Evolutionary conservation across 768 basidiomycete genomes (phyloP), one percentile per base, ranked within the genome.

Genomic region (Phaeotremella fagi): DNA sequence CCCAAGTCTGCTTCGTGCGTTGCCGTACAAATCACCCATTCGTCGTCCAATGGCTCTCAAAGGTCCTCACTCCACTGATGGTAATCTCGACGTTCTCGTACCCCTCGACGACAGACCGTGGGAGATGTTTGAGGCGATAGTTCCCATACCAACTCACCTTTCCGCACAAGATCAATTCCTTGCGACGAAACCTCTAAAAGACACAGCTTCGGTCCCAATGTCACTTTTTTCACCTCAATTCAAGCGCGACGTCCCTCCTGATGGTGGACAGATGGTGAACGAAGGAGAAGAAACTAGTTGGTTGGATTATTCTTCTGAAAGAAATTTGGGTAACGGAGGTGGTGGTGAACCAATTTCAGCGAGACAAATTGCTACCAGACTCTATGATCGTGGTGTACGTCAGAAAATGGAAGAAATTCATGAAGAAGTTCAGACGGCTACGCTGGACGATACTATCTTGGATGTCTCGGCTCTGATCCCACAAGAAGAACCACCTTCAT

Each of bases 111-210:
- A 71, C 26, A 46, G 66, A 18, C 59, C 55, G 18, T 71, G 69
- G 69, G 69, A 71, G 48, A 24, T 63, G 45, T 63, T 64, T 23
- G 66, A 71, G 29, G 55, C 66, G 14, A 55, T 71, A 44, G 46
- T 33, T 1, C 69, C 69, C 1, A 18, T 36, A 18, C 49, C 56
- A 5, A 28, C 31, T 11, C 11, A 22, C 22, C 49, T 37, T 16
- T 20, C 42, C 14, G 61, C 64, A 37, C 51, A 50, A 12, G 52
- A 70, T 26, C 50, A 48, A 20, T 66, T 61, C 43, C 62, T 70
- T 26, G 35, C 55, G 4, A 22, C 35, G 12, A 35, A 36, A n/a
- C 47, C 59, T 2, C 20, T 60, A 20, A 54, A 50, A 27, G 64
- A 70, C 48, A 64, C 59, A 9, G 50, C 63, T 6, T 63, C 63